These are phyloP conservation scores for Aurantiochytrium sp. DNA, from an alignment of 108 stramenopile species.

Conservation along the genomic window DNA sequence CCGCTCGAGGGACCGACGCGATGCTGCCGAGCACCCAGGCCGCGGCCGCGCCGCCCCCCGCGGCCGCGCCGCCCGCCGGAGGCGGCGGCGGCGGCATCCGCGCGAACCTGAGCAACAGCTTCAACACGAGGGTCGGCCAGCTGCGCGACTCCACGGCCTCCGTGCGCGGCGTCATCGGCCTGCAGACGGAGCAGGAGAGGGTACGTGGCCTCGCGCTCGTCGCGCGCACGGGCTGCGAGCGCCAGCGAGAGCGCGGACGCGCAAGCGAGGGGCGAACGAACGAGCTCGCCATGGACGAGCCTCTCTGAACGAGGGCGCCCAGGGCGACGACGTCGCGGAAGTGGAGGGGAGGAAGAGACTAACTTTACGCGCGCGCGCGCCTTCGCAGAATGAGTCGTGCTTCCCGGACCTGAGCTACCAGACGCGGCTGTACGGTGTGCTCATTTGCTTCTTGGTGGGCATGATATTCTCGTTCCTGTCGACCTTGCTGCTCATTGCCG, in stretches of 20 bases:
- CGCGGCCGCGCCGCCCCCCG: not conserved
- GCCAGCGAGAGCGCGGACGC: too few relatives aligned
- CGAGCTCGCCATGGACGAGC: too few relatives aligned
- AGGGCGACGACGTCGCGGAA: not conserved
- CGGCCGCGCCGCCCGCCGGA: not conserved
- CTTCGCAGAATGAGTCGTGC: constrained; percentile 24
- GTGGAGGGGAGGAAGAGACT: too few relatives aligned
- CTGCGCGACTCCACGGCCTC: not conserved
- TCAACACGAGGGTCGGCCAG: not conserved
- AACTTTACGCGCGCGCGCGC: too few relatives aligned
- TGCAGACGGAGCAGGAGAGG: not conserved
- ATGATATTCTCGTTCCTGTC: not conserved
- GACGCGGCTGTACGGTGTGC: not conserved
- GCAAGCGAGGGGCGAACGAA: too few relatives aligned
- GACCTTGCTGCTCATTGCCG: not conserved
- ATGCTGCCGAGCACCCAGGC: not conserved
- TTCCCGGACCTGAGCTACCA: constrained; percentile 25
- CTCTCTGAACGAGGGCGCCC: not conserved
- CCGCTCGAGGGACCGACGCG: too few relatives aligned
- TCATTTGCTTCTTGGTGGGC: not conserved
- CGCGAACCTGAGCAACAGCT: not conserved
- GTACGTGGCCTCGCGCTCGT: too few relatives aligned
- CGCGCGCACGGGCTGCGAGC: too few relatives aligned
- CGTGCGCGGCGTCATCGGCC: not conserved
- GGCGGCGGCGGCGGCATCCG: not conserved